phyloP scores from a whole-genome alignment of 73 alveolate genomes.

The Uronychia binucleata region DNA sequence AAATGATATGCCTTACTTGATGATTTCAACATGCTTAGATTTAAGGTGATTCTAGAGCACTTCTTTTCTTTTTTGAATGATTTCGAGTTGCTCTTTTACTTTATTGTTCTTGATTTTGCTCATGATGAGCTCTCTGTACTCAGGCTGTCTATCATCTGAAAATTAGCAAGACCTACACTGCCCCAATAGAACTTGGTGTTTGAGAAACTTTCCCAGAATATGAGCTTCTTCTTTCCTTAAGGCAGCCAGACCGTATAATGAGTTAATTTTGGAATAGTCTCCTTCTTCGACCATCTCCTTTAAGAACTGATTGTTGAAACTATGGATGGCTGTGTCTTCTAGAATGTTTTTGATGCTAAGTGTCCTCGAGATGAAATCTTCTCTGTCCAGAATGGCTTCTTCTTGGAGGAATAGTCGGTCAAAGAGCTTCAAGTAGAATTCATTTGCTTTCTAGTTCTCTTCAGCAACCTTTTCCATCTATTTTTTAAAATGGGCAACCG shows the following conservation, averaged over 20 bases:
- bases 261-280: neutral
- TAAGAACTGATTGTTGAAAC: neutral
- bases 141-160: too few relatives aligned
- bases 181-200: too few relatives aligned
- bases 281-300: neutral
- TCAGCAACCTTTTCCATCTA: neutral
- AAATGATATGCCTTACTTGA: too few relatives aligned
- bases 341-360: neutral
- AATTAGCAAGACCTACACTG: too few relatives aligned
- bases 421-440: slow-evolving; percentile 1
- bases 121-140: neutral
- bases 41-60: neutral
- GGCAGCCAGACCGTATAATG: neutral
- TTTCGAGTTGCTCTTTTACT: neutral
- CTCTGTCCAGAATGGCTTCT: neutral
- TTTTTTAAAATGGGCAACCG: slow-evolving; percentile 4
- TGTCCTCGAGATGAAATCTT: slow-evolving; percentile 6
- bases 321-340: neutral
- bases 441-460: slow-evolving; percentile 10
- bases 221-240: neutral
- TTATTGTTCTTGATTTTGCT: neutral
- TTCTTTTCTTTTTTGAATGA: neutral
- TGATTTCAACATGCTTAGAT: neutral
- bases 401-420: slow-evolving; percentile 11
- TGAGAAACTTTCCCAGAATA: too few relatives aligned